phyloP scores from a whole-genome alignment of 805 yeast species.

The Phaffomyces opuntiae region DNA sequence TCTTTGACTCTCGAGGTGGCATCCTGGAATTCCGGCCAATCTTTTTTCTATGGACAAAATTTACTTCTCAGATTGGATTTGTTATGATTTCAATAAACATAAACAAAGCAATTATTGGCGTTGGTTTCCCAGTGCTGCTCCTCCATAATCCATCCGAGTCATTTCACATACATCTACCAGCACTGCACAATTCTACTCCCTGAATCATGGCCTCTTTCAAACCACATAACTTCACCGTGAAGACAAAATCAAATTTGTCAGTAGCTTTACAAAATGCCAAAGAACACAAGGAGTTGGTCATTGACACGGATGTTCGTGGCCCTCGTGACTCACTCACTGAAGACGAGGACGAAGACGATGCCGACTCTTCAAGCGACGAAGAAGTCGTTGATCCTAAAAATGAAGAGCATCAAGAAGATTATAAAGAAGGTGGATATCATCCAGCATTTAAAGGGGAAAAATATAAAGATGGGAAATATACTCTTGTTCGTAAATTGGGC shows the following conservation, averaged over 20 bases:
- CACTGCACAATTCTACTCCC: too few relatives aligned
- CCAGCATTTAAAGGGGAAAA: conserved; percentile 86
- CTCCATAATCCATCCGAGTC: too few relatives aligned
- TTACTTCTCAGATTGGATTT: too few relatives aligned
- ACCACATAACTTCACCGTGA: neutral
- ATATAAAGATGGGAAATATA: conserved; percentile 69
- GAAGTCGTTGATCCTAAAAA: conserved; percentile 39
- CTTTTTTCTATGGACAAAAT: too few relatives aligned
- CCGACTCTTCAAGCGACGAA: conserved; percentile 8
- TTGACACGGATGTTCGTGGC: neutral
- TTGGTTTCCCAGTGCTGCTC: too few relatives aligned
- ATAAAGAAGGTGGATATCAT: conserved; percentile 91
- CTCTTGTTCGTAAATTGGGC: conserved; percentile 82
- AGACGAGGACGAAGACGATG: neutral
- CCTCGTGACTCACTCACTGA: neutral
- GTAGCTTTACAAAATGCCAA: conserved; percentile 1
- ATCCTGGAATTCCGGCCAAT: too few relatives aligned
- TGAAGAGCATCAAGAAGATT: conserved; percentile 84
- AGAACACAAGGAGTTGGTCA: neutral
- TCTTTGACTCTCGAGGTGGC: too few relatives aligned
- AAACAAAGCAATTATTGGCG: too few relatives aligned
- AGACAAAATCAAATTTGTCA: neutral
- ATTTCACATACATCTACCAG: too few relatives aligned
- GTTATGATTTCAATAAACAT: too few relatives aligned
- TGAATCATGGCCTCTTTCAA: too few relatives aligned